phyloP scores from a whole-genome alignment of 2,329 filamentous ascomycete genomes.

The Phialophora tarda region DNA sequence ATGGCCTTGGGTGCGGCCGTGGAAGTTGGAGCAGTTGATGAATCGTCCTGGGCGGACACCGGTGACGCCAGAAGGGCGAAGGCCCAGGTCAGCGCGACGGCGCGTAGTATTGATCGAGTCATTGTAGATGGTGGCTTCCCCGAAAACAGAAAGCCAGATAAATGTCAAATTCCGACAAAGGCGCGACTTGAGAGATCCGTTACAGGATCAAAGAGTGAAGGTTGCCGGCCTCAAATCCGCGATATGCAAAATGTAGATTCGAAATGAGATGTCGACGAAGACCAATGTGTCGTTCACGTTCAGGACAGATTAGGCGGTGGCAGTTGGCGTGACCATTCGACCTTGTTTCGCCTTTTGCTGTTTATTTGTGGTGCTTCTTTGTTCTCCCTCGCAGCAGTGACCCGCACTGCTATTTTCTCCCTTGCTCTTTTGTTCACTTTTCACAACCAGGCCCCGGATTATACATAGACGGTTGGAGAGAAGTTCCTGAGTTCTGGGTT shows the following conservation, averaged over 20 bases:
- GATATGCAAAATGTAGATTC: not conserved
- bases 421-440: conserved; percentile 29
- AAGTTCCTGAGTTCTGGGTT: conserved; percentile 5
- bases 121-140: conserved; percentile 22
- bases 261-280: not conserved
- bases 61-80: conserved; percentile 26
- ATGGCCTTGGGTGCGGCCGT: conserved; percentile 30
- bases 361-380: conserved; percentile 20
- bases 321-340: not conserved
- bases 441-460: conserved; percentile 4
- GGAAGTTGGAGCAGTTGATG: not conserved
- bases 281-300: not conserved
- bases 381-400: conserved; percentile 31
- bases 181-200: conserved; percentile 4
- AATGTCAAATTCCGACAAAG: conserved; percentile 5
- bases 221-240: not conserved
- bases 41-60: conserved; percentile 30
- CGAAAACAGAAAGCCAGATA: not conserved
- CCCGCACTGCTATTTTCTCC: conserved; percentile 34
- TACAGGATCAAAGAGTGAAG: not conserved
- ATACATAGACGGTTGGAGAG: conserved; percentile 20
- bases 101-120: conserved; percentile 30
- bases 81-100: conserved; percentile 26
- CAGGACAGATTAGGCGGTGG: not conserved
- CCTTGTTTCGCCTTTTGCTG: not conserved